Evolutionary conservation across 2,329 filamentous ascomycete genomes (phyloP).

Genomic region (Phyllachora maydis): DNA sequence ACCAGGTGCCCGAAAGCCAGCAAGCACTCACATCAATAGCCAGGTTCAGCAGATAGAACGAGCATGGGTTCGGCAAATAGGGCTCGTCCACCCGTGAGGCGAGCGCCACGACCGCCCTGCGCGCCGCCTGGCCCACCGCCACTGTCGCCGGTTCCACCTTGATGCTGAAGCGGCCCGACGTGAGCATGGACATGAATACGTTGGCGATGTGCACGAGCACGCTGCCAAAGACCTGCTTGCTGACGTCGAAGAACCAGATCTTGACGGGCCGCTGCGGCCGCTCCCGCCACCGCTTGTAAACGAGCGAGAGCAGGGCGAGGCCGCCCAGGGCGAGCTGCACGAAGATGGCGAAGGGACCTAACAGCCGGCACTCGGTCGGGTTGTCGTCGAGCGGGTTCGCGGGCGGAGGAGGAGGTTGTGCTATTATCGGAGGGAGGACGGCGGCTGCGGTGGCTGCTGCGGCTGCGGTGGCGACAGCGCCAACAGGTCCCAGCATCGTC

Average conservation of each 20-base stretch:
- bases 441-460: too few relatives aligned
- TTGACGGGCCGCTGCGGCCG: constrained; percentile 79
- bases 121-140: constrained; percentile 14
- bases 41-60: constrained; percentile 85
- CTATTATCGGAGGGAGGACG: too few relatives aligned
- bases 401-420: constrained; percentile 1
- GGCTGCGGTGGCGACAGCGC: too few relatives aligned
- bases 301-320: constrained; percentile 66
- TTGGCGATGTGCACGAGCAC: constrained; percentile 83
- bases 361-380: constrained; percentile 50
- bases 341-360: constrained; percentile 79
- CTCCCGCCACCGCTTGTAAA: constrained; percentile 87
- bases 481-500: too few relatives aligned
- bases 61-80: constrained; percentile 79
- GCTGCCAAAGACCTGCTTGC: constrained; percentile 91
- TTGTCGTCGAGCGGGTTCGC: constrained; percentile 3
- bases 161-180: constrained; percentile 62
- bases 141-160: constrained; percentile 29
- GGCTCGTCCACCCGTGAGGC: constrained; percentile 22
- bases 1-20: too few relatives aligned
- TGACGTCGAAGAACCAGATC: constrained; percentile 96
- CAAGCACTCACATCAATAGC: constrained; percentile 75
- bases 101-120: constrained; percentile 8
- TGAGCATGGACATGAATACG: constrained; percentile 90
- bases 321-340: constrained; percentile 75